Evolutionary conservation across 257 asterid genomes (phyloP).

Genomic region (Solanum pennellii): DNA sequence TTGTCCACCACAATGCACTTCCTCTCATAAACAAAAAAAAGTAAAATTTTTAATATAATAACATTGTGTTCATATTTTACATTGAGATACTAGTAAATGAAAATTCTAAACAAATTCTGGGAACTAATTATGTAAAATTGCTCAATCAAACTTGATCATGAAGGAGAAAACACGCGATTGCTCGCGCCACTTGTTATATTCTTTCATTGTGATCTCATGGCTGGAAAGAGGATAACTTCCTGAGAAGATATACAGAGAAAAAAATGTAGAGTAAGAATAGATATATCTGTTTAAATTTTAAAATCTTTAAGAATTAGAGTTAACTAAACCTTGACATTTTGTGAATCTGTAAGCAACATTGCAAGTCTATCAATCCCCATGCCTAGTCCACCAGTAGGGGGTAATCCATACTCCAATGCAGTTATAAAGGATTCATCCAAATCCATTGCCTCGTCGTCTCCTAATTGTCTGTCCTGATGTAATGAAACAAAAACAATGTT

Average conservation of each 20-base stretch:
- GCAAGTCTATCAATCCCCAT: conserved; percentile 3
- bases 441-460: conserved; percentile 1
- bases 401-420: not conserved
- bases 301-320: no score
- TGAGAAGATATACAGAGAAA: not conserved
- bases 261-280: not conserved
- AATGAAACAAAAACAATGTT: not conserved
- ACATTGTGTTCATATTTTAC: not conserved
- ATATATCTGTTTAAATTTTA: not conserved
- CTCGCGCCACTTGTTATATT: not conserved
- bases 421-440: not conserved
- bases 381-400: not conserved
- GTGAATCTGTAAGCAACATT: conserved; percentile 4
- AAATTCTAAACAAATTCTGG: not conserved
- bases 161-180: not conserved
- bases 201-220: not conserved
- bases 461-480: not conserved
- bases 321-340: not conserved
- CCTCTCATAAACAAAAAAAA: not conserved
- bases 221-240: not conserved
- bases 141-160: not conserved
- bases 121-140: not conserved
- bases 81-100: not conserved
- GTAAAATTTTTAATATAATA: not conserved
- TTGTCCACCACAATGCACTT: not conserved